Percentiles rank a stretch among this genome's conserved stretches.
Conservation (phyloP, 2,329 filamentous ascomycete species). For the Huntiella omanensis region DNA sequence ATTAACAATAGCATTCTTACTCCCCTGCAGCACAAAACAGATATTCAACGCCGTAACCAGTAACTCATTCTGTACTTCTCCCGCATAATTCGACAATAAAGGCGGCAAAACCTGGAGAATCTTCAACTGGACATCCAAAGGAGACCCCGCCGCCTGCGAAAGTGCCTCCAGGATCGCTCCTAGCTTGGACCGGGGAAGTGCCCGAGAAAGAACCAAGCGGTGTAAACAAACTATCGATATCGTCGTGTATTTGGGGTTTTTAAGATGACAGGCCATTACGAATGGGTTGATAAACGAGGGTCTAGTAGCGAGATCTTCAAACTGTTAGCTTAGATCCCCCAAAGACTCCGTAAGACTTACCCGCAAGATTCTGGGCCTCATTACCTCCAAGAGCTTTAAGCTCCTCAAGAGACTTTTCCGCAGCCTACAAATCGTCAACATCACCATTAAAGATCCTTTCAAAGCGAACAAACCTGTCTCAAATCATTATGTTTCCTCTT, state of each 20-base stretch:
- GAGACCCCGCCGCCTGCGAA: conserved; percentile 62
- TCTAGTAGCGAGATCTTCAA: conserved; percentile 60
- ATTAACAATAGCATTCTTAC: conserved; percentile 84
- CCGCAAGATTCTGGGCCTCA: conserved; percentile 56
- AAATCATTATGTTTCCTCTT: conserved; percentile 88
- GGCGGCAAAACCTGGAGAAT: conserved; percentile 84
- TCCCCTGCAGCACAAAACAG: conserved; percentile 76
- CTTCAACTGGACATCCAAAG: conserved; percentile 83
- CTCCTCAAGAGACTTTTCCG: conserved; percentile 84
- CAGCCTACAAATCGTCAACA: conserved; percentile 38
- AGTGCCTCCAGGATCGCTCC: conserved; percentile 78
- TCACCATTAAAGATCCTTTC: background rate
- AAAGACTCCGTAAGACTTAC: conserved; percentile 22
- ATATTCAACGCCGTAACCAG: conserved; percentile 72
- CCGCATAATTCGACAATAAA: conserved; percentile 73
- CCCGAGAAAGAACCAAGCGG: conserved; percentile 64
- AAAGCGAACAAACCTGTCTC: conserved; percentile 40
- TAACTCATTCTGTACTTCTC: conserved; percentile 61
- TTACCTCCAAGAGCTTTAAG: conserved; percentile 59
- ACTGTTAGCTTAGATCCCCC: background rate
- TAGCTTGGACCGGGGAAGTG: conserved; percentile 59
- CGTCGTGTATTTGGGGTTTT: conserved; percentile 74
- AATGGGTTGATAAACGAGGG: conserved; percentile 83
- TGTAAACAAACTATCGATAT: conserved; percentile 82
- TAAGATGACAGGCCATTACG: conserved; percentile 76